Conservation (phyloP, 768 basidiomycete species). For the Agaricus blazei region DNA sequence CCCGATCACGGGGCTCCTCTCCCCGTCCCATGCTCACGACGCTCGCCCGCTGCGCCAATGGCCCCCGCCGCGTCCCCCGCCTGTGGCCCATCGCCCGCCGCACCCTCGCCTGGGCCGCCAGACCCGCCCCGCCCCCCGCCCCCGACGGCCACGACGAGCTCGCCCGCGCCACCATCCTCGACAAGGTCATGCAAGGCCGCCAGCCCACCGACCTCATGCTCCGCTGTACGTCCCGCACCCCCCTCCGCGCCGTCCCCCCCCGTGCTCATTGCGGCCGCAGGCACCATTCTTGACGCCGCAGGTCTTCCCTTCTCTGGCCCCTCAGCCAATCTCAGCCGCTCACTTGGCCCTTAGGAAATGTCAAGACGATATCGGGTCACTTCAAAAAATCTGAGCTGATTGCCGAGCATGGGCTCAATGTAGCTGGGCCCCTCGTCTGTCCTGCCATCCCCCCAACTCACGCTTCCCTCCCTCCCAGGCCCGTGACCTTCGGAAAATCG, state of each 20-base stretch:
- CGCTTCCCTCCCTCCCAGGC: conserved; percentile 42
- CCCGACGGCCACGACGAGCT: conserved; percentile 59
- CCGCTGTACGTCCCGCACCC: conserved; percentile 62
- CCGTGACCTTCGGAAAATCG: conserved; percentile 95
- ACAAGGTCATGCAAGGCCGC: conserved; percentile 82
- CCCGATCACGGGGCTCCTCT: background rate
- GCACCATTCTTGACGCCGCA: conserved; percentile 82
- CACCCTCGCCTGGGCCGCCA: conserved; percentile 31
- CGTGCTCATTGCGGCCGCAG: conserved; percentile 32
- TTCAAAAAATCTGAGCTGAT: conserved; percentile 91
- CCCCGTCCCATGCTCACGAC: conserved; percentile 6
- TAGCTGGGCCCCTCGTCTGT: conserved; percentile 35
- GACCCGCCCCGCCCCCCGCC: conserved; percentile 21
- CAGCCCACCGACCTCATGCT: conserved; percentile 89
- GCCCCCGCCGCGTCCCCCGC: conserved; percentile 10
- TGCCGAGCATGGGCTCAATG: conserved; percentile 83
- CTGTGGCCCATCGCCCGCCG: background rate
- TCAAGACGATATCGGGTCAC: conserved; percentile 82
- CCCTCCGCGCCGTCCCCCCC: conserved; percentile 10
- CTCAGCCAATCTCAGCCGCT: conserved; percentile 17
- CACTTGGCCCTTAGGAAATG: conserved; percentile 50
- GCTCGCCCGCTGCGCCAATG: conserved; percentile 15
- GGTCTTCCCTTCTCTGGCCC: conserved; percentile 37
- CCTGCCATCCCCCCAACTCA: conserved; percentile 8
- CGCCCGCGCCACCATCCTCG: conserved; percentile 68